Evolutionary conservation across 2,329 filamentous ascomycete genomes (phyloP), one percentile per base, ranked within the genome.

Genomic region (Pyricularia grisea): DNA sequence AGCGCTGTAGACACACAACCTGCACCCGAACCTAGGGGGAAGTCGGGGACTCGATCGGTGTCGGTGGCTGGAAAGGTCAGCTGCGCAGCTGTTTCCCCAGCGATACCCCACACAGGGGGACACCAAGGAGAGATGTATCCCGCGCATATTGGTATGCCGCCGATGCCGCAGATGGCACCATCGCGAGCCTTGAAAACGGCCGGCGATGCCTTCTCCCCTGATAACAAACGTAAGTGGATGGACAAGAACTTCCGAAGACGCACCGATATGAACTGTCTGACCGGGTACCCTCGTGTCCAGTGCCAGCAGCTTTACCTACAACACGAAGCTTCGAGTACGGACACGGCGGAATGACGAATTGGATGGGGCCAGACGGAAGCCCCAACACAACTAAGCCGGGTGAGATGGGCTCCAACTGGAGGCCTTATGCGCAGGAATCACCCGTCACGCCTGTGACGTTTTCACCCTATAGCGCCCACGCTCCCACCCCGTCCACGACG

Each of bases 1-100:
- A 92, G 90, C 74, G 92, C 94, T 0, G 94, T 97, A 27, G 93
- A 97, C 72, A 92, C 93, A 76, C 85, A 88, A 73, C 87, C 86
- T 30, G 83, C 86, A 31, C 83, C 77, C 33, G 76, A 33, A 50
- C 65, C 65, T 36, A n/a, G 80, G 64, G 80, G 81, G 58, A 84
- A 83, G 71, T 78, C 77, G 69, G 73, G 77, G 3, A 75, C 79
- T 23, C 79, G 79, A 67, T 75, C 79, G 55, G 78, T 80, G 4
- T 75, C 78, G 17, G 79, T 79, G 9, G 75, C 79, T 2, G 65
- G 65, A 31, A 81, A 79, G 71, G 75, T 78, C 60, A 75, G 77
- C 23, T 85, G 84, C 5, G 77, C 81, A 60, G 82, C 83, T 23
- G 83, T 82, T 5, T 85, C 85, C 20, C 82, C 85, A 31, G 79